Base-by-base conservation (phyloP, 225 moss, liverwort and hornwort genomes). In the Ulota crispa region DNA sequence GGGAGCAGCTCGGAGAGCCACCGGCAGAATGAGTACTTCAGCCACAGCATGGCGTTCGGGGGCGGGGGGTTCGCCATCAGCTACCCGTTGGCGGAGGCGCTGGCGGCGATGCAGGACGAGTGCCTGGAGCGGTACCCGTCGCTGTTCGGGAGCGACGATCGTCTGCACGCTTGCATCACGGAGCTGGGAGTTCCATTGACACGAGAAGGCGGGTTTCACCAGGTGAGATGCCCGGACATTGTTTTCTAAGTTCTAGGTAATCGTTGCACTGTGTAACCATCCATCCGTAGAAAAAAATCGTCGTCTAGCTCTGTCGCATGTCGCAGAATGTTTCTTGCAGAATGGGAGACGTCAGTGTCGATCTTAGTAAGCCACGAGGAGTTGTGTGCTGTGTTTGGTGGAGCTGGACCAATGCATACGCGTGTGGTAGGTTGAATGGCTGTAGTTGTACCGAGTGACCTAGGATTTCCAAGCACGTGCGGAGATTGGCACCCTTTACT, bases 61-160 rank as follows among this genome's bases (percentile, higher is more conserved):
- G 98, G 98, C 32, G 98, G 98, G 68, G 98, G 98, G n/a, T 93
- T 98, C 56, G 98, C 98, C 4, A 90, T 98, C 8, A 98, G 98
- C 72, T 94, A 95, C 31, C 93, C 98, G 14, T 69, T 98, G 81
- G 98, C 98, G 26, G 88, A 83, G 42, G 92, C 89, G 0, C 82
- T 91, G 21, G 1, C 90, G 15, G 77, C 68, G 60, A 97, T 93
- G 92, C 97, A 97, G 90, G 97, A 97, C 57, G 80, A 88, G 70
- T 97, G 97, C 54, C 74, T 97, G 71, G 92, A 93, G 81, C 88
- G 97, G 65, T 97, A 97, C 68, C 92, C 95, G 1, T 77, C 91
- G 68, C 88, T 97, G 0, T 92, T 95, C 42, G 97, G 97, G 18
- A 97, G 97, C 31, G 97, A 97, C 79, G 97, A 97, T 80, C 93